Evolutionary conservation across 2,329 filamentous ascomycete species (phyloP), one percentile per base, ranked within the genome.

Genomic region (Ophiostoma ulmi): DNA sequence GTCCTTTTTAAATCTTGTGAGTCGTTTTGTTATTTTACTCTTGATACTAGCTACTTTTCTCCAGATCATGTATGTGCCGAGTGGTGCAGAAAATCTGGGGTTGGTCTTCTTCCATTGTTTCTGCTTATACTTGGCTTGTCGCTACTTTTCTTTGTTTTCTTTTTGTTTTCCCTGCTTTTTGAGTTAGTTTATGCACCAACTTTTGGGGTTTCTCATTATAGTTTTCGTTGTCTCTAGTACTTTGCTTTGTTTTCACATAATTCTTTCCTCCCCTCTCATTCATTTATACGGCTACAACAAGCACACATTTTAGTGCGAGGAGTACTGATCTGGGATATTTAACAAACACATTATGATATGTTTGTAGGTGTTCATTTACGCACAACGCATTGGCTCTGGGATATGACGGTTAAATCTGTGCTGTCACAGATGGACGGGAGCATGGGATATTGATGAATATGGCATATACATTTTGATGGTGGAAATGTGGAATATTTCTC

Each of bases 351-450:
- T 31, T 31, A 38, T 38, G 20, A 17, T 26, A 2, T 64, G 61
- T 36, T 36, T 64, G 31, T 36, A n/a, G 31, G 61, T 64, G 61
- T 64, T 64, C 31, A 38, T 13, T 35, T 17, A 17, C 3, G 61
- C 58, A 35, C 20, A 64, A 58, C n/a, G 52, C 14, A 36, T 64
- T 1, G 58, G 58, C 58, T 63, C 58, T 64, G 61, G 61, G 61
- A 64, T 20, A 64, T 38, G 61, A n/a, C 61, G 61, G 61, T 38
- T 39, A 5, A 26, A 26, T 35, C 1, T 39, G n/a, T 31, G 41
- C 41, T 31, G 17, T 26, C 26, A 26, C 22, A 26, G 52, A 58
- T 58, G 52, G 13, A 14, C 52, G 26, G 10, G 20, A 58, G 52
- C 5, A 11, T 58, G 52, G 11, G 52, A 26, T 58, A 26, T 7